Percentiles rank a stretch among this genome's conserved stretches.
Conservation (phyloP, 768 basidiomycete genomes). For the Panellus pusillus region DNA sequence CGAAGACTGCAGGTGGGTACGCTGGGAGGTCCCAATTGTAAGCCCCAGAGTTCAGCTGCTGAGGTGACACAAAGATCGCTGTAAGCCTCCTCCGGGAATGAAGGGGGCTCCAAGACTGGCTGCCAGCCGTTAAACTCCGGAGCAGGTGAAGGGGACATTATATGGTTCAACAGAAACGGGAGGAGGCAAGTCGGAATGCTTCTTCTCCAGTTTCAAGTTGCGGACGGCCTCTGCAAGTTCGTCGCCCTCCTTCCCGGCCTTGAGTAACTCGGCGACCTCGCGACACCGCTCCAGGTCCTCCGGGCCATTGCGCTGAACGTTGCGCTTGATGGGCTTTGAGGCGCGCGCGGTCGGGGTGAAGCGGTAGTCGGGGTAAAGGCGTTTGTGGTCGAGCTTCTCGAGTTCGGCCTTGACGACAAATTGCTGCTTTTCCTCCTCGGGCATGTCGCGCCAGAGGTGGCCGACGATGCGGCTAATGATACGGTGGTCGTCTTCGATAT, state of each 20-base stretch:
- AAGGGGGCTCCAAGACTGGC: neutral
- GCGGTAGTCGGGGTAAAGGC: slow-evolving; percentile 54
- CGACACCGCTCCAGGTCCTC: slow-evolving; percentile 51
- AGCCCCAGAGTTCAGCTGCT: neutral
- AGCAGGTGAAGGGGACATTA: neutral
- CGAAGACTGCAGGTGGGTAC: neutral
- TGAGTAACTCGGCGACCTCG: slow-evolving; percentile 49
- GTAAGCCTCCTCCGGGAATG: neutral
- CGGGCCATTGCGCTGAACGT: slow-evolving; percentile 49
- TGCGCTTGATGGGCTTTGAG: slow-evolving; percentile 47
- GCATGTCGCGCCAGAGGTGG: slow-evolving; percentile 53
- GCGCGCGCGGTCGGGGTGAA: slow-evolving; percentile 48
- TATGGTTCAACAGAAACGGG: neutral
- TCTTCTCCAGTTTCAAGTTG: slow-evolving; percentile 31
- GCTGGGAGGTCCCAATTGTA: neutral
- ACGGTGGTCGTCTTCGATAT: slow-evolving; percentile 56
- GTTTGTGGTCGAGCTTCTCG: slow-evolving; percentile 50
- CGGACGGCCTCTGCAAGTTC: slow-evolving; percentile 48
- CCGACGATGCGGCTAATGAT: slow-evolving; percentile 59
- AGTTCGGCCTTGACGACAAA: slow-evolving; percentile 52
- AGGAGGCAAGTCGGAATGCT: neutral
- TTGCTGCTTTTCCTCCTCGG: slow-evolving; percentile 48
- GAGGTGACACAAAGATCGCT: neutral
- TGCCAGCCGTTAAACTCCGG: too few relatives aligned
- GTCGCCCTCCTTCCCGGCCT: slow-evolving; percentile 49